Base-by-base conservation (phyloP, 257 asterid genomes). In the Asclepias syriaca region DNA sequence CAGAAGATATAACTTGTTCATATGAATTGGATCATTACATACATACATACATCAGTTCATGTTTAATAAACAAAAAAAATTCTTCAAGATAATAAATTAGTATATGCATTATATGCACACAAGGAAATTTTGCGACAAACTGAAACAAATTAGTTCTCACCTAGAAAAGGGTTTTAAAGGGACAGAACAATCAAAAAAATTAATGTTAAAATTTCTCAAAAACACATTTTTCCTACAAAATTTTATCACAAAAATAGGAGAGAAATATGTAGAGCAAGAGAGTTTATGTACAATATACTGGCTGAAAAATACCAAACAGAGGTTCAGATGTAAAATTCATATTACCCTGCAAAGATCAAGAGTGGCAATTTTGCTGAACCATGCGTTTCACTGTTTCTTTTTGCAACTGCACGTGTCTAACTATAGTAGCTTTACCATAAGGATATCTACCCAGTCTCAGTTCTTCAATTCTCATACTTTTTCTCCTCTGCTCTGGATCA, bases 321-420 rank as follows among this genome's bases (percentile, higher is more conserved):
- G 43, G 3, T 18, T 64, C 46, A 22, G 7, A 39, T 21, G 39
- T n/a, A 54, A 22, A 24, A 49, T 16, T 10, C 7, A 8, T 49
- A 69, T 53, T 29, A 73, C 79, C 75, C 66, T 18, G 69, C 10
- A 29, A 43, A 65, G 77, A 64, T 15, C 79, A 66, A 49, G 83
- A 46, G 43, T 65, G 74, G 67, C 60, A 43, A 15, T 79, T 79
- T 13, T 76, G 81, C 56, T 78, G 79, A 67, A 84, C 78, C 19
- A 82, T 65, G 16, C 73, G 84, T 84, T 78, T 84, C 19, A 82
- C 72, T 3, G 84, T 79, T 74, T 85, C 88, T 27, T 61, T 69
- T 7, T 74, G 84, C 71, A 75, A 32, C 51, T 71, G n/a, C 43
- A 75, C 73, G 43, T 64, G 82, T 58, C 66, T 71, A 53, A 82